These are phyloP conservation scores for Amesomyces nigricolor DNA, from an alignment of 2,329 filamentous ascomycete genomes.

Conservation along the genomic window DNA sequence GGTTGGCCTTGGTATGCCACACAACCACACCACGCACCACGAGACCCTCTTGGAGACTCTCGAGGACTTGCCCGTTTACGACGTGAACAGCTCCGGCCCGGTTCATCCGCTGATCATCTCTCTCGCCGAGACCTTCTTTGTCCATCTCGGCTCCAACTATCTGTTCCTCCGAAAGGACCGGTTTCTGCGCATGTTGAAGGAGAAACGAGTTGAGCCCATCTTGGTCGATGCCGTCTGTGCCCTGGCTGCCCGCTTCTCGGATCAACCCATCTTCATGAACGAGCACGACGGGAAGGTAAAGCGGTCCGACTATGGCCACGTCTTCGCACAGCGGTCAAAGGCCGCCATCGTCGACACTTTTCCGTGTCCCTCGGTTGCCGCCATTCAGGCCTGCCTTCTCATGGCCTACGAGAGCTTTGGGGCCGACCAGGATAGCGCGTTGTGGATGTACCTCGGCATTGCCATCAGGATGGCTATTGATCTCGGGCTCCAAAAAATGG, in stretches of 20 bases:
- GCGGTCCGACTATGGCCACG: conserved; percentile 65
- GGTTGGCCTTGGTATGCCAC: conserved; percentile 14
- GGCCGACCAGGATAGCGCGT: conserved; percentile 76
- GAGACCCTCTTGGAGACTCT: conserved; percentile 40
- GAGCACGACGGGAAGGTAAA: conserved; percentile 44
- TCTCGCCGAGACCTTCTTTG: conserved; percentile 75
- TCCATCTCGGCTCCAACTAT: conserved; percentile 77
- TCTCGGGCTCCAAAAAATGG: conserved; percentile 73
- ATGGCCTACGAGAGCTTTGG: conserved; percentile 88
- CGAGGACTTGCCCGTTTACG: conserved; percentile 66
- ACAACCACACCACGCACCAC: conserved; percentile 35
- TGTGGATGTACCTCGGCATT: conserved; percentile 91
- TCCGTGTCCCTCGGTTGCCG: conserved; percentile 73
- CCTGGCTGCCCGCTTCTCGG: conserved; percentile 73
- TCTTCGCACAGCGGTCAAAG: conserved; percentile 77
- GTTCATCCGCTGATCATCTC: conserved; percentile 70
- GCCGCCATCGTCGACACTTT: conserved; percentile 78
- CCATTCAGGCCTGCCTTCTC: conserved; percentile 75
- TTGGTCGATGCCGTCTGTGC: conserved; percentile 83
- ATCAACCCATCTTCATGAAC: conserved; percentile 48
- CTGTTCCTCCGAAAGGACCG: conserved; percentile 70
- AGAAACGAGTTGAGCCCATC: conserved; percentile 77
- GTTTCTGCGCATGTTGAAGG: conserved; percentile 69
- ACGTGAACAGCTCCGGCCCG: conserved; percentile 62
- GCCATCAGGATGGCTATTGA: conserved; percentile 80